Percentiles rank a stretch among this genome's conserved stretches.
These are phyloP conservation scores for Platanthera guangdongensis DNA, from an alignment of 106 monocot species.

Conservation along the genomic window DNA sequence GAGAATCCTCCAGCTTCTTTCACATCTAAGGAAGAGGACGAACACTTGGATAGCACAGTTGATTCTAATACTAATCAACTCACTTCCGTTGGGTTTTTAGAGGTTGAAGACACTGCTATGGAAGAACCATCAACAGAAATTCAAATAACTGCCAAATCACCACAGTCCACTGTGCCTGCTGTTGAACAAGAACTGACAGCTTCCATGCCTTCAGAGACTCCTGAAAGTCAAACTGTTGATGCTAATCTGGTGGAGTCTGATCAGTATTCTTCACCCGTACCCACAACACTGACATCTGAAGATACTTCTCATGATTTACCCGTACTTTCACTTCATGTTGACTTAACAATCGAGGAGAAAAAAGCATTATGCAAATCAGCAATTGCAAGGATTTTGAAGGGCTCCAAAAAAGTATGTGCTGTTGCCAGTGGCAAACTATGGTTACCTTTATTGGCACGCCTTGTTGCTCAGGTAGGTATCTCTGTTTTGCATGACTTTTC, in stretches of 20 bases:
- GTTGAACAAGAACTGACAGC: conserved; percentile 23
- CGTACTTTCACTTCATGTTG: conserved; percentile 39
- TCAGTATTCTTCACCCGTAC: conserved; percentile 21
- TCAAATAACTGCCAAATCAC: conserved; percentile 18
- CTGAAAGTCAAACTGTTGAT: conserved; percentile 28
- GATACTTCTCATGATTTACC: conserved; percentile 45
- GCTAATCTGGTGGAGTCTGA: conserved; percentile 31
- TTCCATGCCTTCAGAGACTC: conserved; percentile 34
- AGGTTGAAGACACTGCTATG: conserved; percentile 13
- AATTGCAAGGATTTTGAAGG: conserved; percentile 48
- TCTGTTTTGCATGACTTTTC: not conserved
- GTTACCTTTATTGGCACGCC: conserved; percentile 60
- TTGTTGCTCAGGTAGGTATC: conserved; percentile 63
- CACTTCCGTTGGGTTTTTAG: conserved; percentile 18
- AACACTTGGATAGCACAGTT: conserved; percentile 19
- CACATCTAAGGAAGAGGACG: conserved; percentile 20
- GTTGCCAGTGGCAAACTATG: conserved; percentile 26
- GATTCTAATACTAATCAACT: conserved; percentile 7
- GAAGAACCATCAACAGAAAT: conserved; percentile 28
- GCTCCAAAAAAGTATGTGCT: conserved; percentile 26
- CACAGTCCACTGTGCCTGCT: conserved; percentile 25
- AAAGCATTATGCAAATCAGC: conserved; percentile 35
- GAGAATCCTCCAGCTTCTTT: conserved; percentile 17
- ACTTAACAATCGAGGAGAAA: conserved; percentile 53
- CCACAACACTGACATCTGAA: conserved; percentile 25